Base-by-base conservation (phyloP, 2,329 filamentous ascomycete genomes). In the Colletotrichum godetiae region DNA sequence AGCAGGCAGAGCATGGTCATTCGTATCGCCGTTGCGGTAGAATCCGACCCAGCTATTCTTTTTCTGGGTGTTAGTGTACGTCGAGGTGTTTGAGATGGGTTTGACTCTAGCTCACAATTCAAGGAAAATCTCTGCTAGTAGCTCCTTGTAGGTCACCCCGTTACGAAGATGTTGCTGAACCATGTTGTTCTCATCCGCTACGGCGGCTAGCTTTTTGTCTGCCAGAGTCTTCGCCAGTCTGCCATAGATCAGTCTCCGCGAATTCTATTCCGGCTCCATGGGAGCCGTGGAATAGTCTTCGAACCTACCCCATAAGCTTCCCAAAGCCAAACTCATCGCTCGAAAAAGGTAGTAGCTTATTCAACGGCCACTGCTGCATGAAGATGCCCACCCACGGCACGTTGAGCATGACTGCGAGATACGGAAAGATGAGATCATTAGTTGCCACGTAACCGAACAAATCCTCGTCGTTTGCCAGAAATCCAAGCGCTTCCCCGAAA, bases 1-100 rank as follows among this genome's bases (percentile, higher is more conserved):
- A 88, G 82, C 63, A 91, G 79, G 74, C 87, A 85, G 8, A 91
- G 82, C 56, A 91, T 71, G 0, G 84, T 86, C 22, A 85, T 82
- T 1, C 89, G 85, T n/a, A 85, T 79, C 0, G 78, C 79, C 0
- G 77, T 80, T 0, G 83, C 79, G 0, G 79, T 78, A 0, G 83
- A 83, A 4, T 85, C 83, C 12, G 80, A 79, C 15, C 82, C 83
- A 0, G 81, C 82, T 29, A 84, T 75, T 5, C 65, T 75, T 13
- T 7, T 0, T 1, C 1, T 15, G 4, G 0, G 2, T 15, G 46
- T 68, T 22, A 63, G 24, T 1, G 46, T 15, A 4, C 8, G 13
- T 52, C 4, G 10, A 1, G 22, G 24, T 29, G 4, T 15, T 7
- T 0, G 5, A 52, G 6, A 56, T 49, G 42, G 19, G 15, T 10